Conservation (phyloP, 2,329 filamentous ascomycete species). For the Scedosporium minutisporum region DNA sequence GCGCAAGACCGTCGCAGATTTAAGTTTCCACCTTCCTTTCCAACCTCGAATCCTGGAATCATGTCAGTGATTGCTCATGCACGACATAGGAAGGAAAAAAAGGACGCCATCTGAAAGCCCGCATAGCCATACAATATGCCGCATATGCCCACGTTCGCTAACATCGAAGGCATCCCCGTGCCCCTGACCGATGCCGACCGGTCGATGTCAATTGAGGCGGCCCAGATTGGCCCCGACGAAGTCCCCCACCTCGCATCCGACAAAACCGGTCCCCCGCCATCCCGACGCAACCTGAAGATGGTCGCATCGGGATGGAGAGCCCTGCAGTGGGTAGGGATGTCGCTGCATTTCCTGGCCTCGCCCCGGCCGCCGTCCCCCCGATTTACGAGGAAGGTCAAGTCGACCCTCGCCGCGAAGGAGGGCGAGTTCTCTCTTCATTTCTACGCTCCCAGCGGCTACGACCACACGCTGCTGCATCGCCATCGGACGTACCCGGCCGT, state of each 20-base stretch:
- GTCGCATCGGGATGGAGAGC: neutral
- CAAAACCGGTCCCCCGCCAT: neutral
- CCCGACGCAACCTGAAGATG: neutral
- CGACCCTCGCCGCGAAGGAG: neutral
- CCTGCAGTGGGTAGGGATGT: slow-evolving; percentile 3
- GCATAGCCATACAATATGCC: neutral
- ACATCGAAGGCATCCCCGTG: slow-evolving; percentile 4
- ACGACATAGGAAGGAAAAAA: too few relatives aligned
- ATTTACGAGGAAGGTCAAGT: neutral
- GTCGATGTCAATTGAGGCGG: neutral
- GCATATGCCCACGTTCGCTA: neutral
- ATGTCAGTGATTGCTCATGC: too few relatives aligned
- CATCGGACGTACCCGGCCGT: slow-evolving; percentile 34
- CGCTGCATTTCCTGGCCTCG: neutral
- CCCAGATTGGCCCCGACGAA: neutral
- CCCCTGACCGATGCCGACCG: neutral
- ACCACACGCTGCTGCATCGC: slow-evolving; percentile 16
- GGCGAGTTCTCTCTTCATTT: slow-evolving; percentile 2
- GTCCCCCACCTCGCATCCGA: neutral
- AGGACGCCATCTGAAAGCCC: too few relatives aligned
- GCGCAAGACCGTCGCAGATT: neutral
- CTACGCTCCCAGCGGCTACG: slow-evolving; percentile 1
- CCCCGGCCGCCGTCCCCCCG: neutral
- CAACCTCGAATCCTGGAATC: neutral
- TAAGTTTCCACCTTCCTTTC: neutral